Evolutionary conservation across 192 early-diverging fungal genomes (phyloP).

Genomic region (Entomortierella parvispora): DNA sequence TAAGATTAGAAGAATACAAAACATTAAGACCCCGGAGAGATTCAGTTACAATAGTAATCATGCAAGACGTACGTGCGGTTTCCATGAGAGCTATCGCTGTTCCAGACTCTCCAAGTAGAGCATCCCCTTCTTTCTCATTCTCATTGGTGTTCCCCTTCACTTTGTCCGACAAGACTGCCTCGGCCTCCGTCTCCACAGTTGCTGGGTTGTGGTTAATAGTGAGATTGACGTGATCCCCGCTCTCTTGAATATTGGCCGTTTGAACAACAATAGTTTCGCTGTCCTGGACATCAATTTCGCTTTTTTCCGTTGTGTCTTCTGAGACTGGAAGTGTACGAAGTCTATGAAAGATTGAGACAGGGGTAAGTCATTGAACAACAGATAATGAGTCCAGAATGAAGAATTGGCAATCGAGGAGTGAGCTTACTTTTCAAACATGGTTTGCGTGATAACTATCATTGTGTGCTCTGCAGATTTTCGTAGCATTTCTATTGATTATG

Average conservation of each 20-base stretch:
- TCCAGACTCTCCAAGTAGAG: constrained; percentile 16
- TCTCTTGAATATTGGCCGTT: constrained; percentile 17
- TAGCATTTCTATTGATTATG: constrained; percentile 69
- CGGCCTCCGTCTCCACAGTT: constrained; percentile 29
- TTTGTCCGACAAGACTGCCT: constrained; percentile 19
- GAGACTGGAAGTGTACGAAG: constrained; percentile 33
- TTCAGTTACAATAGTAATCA: no score
- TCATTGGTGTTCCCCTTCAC: constrained; percentile 9
- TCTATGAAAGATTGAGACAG: background rate
- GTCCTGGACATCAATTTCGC: constrained; percentile 18
- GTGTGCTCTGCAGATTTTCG: constrained; percentile 82
- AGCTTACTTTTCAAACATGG: constrained; percentile 78
- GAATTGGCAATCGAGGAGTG: background rate
- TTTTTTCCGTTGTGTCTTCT: constrained; percentile 1
- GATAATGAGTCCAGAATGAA: no score
- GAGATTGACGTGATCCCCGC: constrained; percentile 31
- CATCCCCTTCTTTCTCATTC: constrained; percentile 13
- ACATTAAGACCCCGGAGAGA: background rate
- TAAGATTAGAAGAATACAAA: background rate
- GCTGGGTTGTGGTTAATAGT: constrained; percentile 27
- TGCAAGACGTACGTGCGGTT: constrained; percentile 17
- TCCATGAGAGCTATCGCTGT: constrained; percentile 5
- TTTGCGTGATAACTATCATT: constrained; percentile 75
- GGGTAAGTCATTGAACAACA: background rate
- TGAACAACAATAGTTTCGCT: constrained; percentile 41